A percentile compares a stretch with the other conserved stretches of the same genome.
These are phyloP conservation scores for Colletotrichum theobromicola DNA, from an alignment of 2,329 filamentous ascomycete genomes.

Conservation along the genomic window DNA sequence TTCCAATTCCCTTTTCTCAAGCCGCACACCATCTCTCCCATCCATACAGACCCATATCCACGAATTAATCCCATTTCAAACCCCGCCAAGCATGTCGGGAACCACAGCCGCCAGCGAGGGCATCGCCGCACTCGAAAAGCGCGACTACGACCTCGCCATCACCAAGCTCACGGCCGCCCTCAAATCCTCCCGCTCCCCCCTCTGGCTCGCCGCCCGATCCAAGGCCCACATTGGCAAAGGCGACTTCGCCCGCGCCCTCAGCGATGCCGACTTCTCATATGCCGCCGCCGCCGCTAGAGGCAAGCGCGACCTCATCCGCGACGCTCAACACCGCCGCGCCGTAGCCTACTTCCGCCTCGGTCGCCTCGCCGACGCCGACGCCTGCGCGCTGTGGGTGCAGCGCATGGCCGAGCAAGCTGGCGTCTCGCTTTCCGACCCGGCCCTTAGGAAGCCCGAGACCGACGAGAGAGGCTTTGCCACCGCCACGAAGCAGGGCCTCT, in stretches of 20 bases:
- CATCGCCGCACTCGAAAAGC: slow-evolving; percentile 65
- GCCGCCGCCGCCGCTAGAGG: slow-evolving; percentile 68
- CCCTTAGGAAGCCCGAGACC: slow-evolving; percentile 38
- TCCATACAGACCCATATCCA: neutral
- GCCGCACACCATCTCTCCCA: neutral
- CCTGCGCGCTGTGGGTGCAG: slow-evolving; percentile 68
- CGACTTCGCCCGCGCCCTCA: slow-evolving; percentile 67
- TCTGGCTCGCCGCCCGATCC: slow-evolving; percentile 83
- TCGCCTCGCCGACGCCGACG: slow-evolving; percentile 76
- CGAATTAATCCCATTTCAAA: neutral
- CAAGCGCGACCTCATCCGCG: slow-evolving; percentile 75
- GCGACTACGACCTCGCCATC: slow-evolving; percentile 73
- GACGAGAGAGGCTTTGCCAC: slow-evolving; percentile 55
- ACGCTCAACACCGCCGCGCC: slow-evolving; percentile 82
- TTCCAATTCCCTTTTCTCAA: neutral
- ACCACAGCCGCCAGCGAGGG: slow-evolving; percentile 62
- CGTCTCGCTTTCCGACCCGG: slow-evolving; percentile 37
- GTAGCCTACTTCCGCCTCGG: slow-evolving; percentile 75
- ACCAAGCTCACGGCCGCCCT: slow-evolving; percentile 72
- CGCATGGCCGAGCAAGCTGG: slow-evolving; percentile 38
- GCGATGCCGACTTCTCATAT: slow-evolving; percentile 72
- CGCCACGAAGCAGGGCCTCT: slow-evolving; percentile 36
- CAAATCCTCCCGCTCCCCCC: slow-evolving; percentile 67
- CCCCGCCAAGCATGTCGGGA: slow-evolving; percentile 50
- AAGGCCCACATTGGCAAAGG: slow-evolving; percentile 74